Percentiles rank a stretch among this genome's conserved stretches.
Evolutionary conservation across 495 filamentous ascomycete species (phyloP).

Genomic region (Penicillium longicatenatum): DNA sequence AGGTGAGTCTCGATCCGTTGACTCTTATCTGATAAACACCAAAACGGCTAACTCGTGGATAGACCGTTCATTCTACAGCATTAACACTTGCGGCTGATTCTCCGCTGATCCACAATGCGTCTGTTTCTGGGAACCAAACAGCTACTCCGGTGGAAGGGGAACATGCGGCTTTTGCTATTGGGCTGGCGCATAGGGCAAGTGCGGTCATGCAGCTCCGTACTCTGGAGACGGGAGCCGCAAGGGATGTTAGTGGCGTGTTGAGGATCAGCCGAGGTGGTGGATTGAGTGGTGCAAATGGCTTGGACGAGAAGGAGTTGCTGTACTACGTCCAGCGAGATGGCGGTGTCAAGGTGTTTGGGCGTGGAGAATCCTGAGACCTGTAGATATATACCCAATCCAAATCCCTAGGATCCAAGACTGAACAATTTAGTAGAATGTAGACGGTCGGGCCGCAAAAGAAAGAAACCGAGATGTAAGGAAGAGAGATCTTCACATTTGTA

Average conservation of each 20-base stretch:
- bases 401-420: neutral
- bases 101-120: slow-evolving; percentile 60
- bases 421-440: neutral
- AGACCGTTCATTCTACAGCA: slow-evolving; percentile 60
- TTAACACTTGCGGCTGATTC: slow-evolving; percentile 70
- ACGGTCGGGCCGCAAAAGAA: neutral
- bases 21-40: neutral
- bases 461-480: slow-evolving; percentile 35
- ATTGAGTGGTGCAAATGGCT: slow-evolving; percentile 35
- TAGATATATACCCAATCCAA: neutral
- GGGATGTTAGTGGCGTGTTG: slow-evolving; percentile 88
- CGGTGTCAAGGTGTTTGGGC: slow-evolving; percentile 77
- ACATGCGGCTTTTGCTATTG: slow-evolving; percentile 68
- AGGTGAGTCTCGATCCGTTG: slow-evolving; percentile 32
- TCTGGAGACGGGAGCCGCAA: slow-evolving; percentile 82
- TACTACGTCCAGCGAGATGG: slow-evolving; percentile 80
- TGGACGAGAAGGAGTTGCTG: slow-evolving; percentile 71
- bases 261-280: slow-evolving; percentile 67
- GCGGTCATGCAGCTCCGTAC: slow-evolving; percentile 68
- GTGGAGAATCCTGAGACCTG: slow-evolving; percentile 53
- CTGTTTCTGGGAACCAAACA: slow-evolving; percentile 31
- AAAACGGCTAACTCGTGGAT: slow-evolving; percentile 14
- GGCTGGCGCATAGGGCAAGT: slow-evolving; percentile 71
- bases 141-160: slow-evolving; percentile 63
- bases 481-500: slow-evolving; percentile 44